Conservation (phyloP, 1,139 yeast genomes). For the Kluyveromyces sp. region DNA sequence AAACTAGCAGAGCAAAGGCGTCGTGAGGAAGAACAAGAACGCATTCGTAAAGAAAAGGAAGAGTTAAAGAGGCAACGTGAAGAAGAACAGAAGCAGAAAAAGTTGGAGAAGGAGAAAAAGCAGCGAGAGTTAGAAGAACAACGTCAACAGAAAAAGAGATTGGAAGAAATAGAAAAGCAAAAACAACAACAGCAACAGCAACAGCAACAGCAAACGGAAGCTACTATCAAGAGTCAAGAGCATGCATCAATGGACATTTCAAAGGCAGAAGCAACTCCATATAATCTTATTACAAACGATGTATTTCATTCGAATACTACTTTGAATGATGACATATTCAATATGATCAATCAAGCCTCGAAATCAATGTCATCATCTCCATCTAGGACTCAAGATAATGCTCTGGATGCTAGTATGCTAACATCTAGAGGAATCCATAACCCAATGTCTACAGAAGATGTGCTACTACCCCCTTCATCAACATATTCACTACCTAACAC, state of each 20-base stretch:
- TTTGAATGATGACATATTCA: slow-evolving; percentile 22
- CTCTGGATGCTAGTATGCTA: background rate
- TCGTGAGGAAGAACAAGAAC: slow-evolving; percentile 33
- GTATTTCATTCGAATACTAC: slow-evolving; percentile 2
- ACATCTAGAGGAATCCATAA: background rate
- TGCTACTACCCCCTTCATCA: background rate
- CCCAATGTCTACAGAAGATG: background rate
- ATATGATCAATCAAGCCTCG: slow-evolving; percentile 25
- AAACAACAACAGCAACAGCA: slow-evolving; percentile 30
- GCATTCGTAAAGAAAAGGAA: slow-evolving; percentile 34
- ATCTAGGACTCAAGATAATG: background rate
- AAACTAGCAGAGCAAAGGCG: slow-evolving; percentile 37
- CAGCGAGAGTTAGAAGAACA: slow-evolving; percentile 28
- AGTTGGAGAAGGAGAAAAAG: slow-evolving; percentile 37
- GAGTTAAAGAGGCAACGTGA: slow-evolving; percentile 34
- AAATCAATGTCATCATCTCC: slow-evolving; percentile 11
- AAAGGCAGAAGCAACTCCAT: slow-evolving; percentile 6
- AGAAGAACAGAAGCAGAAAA: slow-evolving; percentile 36
- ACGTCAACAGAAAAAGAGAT: slow-evolving; percentile 11
- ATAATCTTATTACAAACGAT: slow-evolving; percentile 5
- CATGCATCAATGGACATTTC: slow-evolving; percentile 17
- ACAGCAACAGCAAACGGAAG: background rate
- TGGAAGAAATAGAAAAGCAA: slow-evolving; percentile 25
- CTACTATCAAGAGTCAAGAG: background rate
- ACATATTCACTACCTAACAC: background rate